Conservation (phyloP, 2,329 filamentous ascomycete genomes). For the Calonectria pseudoturangicola region DNA sequence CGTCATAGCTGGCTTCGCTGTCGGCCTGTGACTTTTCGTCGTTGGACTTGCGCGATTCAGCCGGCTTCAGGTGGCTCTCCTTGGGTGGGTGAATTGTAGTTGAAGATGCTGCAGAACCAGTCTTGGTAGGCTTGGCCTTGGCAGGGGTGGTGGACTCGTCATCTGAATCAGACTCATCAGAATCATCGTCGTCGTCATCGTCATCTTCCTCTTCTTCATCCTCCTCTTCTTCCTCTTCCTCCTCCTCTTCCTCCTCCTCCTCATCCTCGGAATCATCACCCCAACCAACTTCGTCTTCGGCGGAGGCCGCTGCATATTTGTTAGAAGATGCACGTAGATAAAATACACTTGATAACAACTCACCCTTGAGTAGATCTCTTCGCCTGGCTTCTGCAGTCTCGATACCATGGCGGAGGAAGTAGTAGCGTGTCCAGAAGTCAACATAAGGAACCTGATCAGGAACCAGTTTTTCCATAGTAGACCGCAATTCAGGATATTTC, state of each 20-base stretch:
- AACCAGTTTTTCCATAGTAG: slow-evolving; percentile 97
- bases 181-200: slow-evolving; percentile 45
- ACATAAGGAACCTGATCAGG: slow-evolving; percentile 92
- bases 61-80: slow-evolving; percentile 73
- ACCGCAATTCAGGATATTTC: slow-evolving; percentile 88
- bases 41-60: slow-evolving; percentile 83
- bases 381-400: slow-evolving; percentile 94
- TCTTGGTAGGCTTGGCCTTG: slow-evolving; percentile 54
- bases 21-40: slow-evolving; percentile 93
- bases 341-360: slow-evolving; percentile 52
- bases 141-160: slow-evolving; percentile 55
- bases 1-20: slow-evolving; percentile 96
- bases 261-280: slow-evolving; percentile 78
- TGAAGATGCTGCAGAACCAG: slow-evolving; percentile 73
- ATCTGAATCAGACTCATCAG: slow-evolving; percentile 52
- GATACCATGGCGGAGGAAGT: slow-evolving; percentile 93
- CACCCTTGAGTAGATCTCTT: slow-evolving; percentile 93
- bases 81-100: slow-evolving; percentile 75
- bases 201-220: slow-evolving; percentile 76
- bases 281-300: slow-evolving; percentile 83
- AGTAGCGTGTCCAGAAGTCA: slow-evolving; percentile 96
- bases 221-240: slow-evolving; percentile 81
- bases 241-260: slow-evolving; percentile 65
- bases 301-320: slow-evolving; percentile 73
- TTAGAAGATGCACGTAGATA: slow-evolving; percentile 38